Conservation (phyloP, 1,139 yeast genomes). For the Sugiyamaella xylanicola region DNA sequence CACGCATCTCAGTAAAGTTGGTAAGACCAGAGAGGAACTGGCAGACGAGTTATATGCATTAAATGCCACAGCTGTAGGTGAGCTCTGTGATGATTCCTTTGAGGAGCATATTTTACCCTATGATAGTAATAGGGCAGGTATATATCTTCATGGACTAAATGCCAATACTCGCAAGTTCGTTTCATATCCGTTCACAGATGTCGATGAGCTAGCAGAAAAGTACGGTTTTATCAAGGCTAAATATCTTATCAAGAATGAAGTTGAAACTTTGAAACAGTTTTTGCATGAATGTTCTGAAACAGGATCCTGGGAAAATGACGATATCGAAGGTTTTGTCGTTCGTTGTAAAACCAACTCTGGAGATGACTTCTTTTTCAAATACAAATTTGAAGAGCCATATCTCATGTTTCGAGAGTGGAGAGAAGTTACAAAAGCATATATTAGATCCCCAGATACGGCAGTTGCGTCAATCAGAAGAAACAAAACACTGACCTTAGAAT, state of each 20-base stretch:
- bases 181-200: constrained; percentile 65
- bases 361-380: constrained; percentile 79
- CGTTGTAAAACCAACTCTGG: constrained; percentile 50
- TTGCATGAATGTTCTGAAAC: constrained; percentile 60
- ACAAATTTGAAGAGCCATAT: constrained; percentile 94
- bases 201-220: constrained; percentile 58
- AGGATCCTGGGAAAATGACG: constrained; percentile 71
- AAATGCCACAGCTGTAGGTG: constrained; percentile 85
- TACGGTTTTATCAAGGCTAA: constrained; percentile 73
- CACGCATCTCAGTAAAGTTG: constrained; percentile 51
- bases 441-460: constrained; percentile 39
- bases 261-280: constrained; percentile 51
- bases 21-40: constrained; percentile 51
- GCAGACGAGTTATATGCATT: constrained; percentile 55
- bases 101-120: constrained; percentile 94
- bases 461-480: constrained; percentile 12
- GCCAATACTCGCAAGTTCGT: constrained; percentile 61
- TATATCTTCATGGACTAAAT: constrained; percentile 89
- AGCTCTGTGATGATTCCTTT: constrained; percentile 86
- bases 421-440: constrained; percentile 70
- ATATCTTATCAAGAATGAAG: constrained; percentile 46
- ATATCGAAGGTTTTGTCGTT: constrained; percentile 92
- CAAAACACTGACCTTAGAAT: constrained; percentile 61
- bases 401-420: constrained; percentile 87
- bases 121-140: constrained; percentile 65